Percentiles rank a stretch among this genome's conserved stretches.
phyloP scores from a whole-genome alignment of 331 rosid species.

The Arachis monticola region DNA sequence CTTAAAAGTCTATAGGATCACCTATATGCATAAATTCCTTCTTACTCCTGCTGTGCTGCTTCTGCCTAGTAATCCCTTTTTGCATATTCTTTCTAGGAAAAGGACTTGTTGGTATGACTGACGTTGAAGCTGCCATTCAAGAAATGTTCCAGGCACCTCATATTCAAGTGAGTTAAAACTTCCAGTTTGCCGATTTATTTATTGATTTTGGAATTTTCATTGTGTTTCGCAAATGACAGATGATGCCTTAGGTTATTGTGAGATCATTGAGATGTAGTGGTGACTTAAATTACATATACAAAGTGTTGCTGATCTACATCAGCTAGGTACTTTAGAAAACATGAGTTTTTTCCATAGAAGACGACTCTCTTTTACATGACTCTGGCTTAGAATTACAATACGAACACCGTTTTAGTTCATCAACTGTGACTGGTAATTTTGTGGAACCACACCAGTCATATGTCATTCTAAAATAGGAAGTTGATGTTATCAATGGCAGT shows the following conservation, averaged over 20 bases:
- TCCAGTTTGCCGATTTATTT: slow-evolving; percentile 25
- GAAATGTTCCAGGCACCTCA: slow-evolving; percentile 99
- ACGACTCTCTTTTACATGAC: slow-evolving; percentile 27
- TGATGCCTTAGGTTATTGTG: slow-evolving; percentile 14
- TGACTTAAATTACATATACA: slow-evolving; percentile 5
- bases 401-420: slow-evolving; percentile 23
- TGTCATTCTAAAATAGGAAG: slow-evolving; percentile 21
- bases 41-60: slow-evolving; percentile 24
- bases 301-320: slow-evolving; percentile 18
- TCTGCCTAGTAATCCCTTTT: slow-evolving; percentile 37
- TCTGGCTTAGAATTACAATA: slow-evolving; percentile 13
- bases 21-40: slow-evolving; percentile 25
- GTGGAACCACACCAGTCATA: slow-evolving; percentile 12
- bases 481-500: not conserved
- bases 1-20: slow-evolving; percentile 17
- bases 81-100: slow-evolving; percentile 52
- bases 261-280: slow-evolving; percentile 15
- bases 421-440: slow-evolving; percentile 26
- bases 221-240: not conserved
- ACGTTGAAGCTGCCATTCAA: slow-evolving; percentile 90
- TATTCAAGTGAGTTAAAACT: slow-evolving; percentile 73
- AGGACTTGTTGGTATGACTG: slow-evolving; percentile 69
- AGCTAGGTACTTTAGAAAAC: slow-evolving; percentile 17
- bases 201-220: slow-evolving; percentile 26
- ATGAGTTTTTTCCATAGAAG: not conserved